Evolutionary conservation across 2,329 filamentous ascomycete genomes (phyloP), one percentile per base, ranked within the genome.

Genomic region (Arthrocladium fulminans): DNA sequence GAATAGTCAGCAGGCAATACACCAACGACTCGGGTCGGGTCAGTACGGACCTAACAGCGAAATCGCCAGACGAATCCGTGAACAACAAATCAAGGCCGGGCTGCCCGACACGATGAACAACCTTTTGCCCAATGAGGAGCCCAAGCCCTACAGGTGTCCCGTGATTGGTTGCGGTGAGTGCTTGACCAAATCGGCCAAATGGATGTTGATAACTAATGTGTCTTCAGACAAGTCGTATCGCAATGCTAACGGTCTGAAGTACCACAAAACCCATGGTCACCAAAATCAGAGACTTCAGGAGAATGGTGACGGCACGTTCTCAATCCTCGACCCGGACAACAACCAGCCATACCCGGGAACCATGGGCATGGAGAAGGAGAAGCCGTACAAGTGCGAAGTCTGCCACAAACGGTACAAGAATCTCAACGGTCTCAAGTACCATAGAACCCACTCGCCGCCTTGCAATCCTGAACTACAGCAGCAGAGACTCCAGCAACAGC

Each of bases 391-490:
- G 63, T 98, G 92, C 67, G 89, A 97, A 56, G 84, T 88, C 9
- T 98, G 92, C 64, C 89, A 90, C 60, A 98, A 98, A 73, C 85
- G 92, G 45, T 98, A 98, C 72, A 98, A 98, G 81, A 98, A 98
- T 63, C 69, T 98, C 52, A 98, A 98, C 67, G 92, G 92, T 5
- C 78, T 98, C 54, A 98, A 98, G 80, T 98, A 98, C 64, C 81
- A 84, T 70, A 87, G 86, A 67, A 80, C 83, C 54, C 84, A 96
- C 65, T 92, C 88, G 10, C 84, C 88, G 20, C 84, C 85, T 46
- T 96, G 89, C 72, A 94, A 94, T 61, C 88, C 88, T 0, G 88
- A 95, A 53, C 79, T 84, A 17, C 32, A 38, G 44, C 44, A 47
- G 25, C 44, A 47, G 32, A 13, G 44, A 47, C 20, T 39, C 4